Evolutionary conservation across 2,329 filamentous ascomycete genomes (phyloP).

Genomic region (Teratosphaeria pseudoeucalypti): DNA sequence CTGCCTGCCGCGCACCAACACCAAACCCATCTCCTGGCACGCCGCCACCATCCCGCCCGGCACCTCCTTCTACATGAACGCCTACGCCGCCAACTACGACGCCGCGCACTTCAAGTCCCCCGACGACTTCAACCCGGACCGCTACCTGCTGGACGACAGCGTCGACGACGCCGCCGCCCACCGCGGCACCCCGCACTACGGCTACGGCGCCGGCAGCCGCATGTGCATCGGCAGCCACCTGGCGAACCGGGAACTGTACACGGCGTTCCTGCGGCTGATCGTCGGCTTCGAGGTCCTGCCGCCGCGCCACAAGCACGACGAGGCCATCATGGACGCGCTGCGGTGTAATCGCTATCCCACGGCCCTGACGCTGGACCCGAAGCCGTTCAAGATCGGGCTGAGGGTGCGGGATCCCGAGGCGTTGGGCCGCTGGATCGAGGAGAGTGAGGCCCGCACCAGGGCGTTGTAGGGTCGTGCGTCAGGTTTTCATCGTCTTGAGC

Average conservation of each 20-base stretch:
- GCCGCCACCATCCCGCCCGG: constrained; percentile 59
- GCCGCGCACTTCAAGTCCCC: constrained; percentile 55
- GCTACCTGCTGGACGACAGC: constrained; percentile 49
- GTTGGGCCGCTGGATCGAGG: constrained; percentile 37
- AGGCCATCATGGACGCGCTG: constrained; percentile 35
- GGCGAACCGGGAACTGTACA: constrained; percentile 32
- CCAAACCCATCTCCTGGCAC: constrained; percentile 62
- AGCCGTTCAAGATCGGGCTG: constrained; percentile 41
- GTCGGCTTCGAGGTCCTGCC: constrained; percentile 36
- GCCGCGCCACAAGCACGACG: constrained; percentile 30
- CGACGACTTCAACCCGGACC: constrained; percentile 55
- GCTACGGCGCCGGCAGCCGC: constrained; percentile 35
- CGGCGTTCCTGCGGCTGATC: constrained; percentile 40
- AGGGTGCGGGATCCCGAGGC: constrained; percentile 31
- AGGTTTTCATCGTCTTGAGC: too few relatives aligned
- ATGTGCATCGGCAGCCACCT: constrained; percentile 33
- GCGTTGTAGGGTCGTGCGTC: constrained; percentile 19
- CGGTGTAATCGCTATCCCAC: constrained; percentile 38
- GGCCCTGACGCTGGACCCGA: constrained; percentile 40
- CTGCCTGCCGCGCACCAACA: constrained; percentile 60
- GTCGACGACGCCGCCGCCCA: constrained; percentile 28
- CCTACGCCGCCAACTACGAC: constrained; percentile 67
- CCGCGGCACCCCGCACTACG: constrained; percentile 39
- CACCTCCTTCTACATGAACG: constrained; percentile 73
- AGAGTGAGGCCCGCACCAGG: constrained; percentile 37